These are phyloP conservation scores for Cryptococcus sp. DNA, from an alignment of 1,284 basidiomycete species.

Conservation along the genomic window DNA sequence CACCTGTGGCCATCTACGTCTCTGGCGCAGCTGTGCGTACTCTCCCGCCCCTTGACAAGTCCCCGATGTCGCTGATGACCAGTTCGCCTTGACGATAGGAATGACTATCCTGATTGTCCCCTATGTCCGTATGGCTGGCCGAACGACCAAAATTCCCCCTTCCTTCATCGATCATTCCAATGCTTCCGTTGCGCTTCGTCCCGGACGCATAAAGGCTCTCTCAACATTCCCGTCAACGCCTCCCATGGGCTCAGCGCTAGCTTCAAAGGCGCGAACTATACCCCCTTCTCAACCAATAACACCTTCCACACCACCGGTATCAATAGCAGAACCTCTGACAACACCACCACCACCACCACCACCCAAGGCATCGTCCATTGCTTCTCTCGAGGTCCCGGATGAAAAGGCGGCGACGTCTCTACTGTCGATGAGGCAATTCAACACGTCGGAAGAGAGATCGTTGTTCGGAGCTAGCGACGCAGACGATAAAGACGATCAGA, in stretches of 20 bases:
- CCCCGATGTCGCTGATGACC: background rate
- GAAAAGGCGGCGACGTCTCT: background rate
- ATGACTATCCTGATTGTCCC: slow-evolving; percentile 3
- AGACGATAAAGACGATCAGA: slow-evolving; percentile 10
- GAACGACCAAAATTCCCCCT: background rate
- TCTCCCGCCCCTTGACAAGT: background rate
- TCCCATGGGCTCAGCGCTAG: too few relatives aligned
- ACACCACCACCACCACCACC: too few relatives aligned
- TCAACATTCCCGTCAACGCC: too few relatives aligned
- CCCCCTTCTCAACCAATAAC: too few relatives aligned
- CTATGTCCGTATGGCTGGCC: background rate
- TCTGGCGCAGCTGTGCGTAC: slow-evolving; percentile 7
- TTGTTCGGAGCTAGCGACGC: slow-evolving; percentile 18
- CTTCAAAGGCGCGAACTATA: too few relatives aligned
- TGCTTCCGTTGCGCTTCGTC: background rate
- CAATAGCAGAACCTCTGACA: background rate
- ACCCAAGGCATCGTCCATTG: too few relatives aligned
- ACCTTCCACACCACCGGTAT: background rate
- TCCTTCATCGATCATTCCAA: slow-evolving; percentile 1
- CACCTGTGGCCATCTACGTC: slow-evolving; percentile 6
- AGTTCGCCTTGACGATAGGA: slow-evolving; percentile 7
- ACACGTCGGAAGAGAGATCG: slow-evolving; percentile 24
- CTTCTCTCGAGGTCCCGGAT: background rate
- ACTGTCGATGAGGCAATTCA: slow-evolving; percentile 19
- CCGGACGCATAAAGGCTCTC: background rate